Conservation (phyloP, 2,329 filamentous ascomycete species). For the Trichoderma sp. region DNA sequence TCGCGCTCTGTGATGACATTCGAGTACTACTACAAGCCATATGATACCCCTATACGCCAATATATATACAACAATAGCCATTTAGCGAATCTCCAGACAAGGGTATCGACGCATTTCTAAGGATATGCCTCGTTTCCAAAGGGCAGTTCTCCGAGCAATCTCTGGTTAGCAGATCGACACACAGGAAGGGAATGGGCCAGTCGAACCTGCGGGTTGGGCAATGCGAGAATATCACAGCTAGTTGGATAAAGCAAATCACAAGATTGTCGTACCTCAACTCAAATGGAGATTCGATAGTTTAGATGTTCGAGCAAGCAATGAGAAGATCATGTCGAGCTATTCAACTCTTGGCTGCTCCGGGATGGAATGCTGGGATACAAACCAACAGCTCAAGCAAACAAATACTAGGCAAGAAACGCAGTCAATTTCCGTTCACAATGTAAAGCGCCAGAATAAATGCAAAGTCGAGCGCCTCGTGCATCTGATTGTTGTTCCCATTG, state of each 20-base stretch:
- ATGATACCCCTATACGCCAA: conserved; percentile 7
- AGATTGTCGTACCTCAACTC: too few relatives aligned
- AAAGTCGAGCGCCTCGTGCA: conserved; percentile 8
- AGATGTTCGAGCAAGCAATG: too few relatives aligned
- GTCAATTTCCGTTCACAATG: not conserved
- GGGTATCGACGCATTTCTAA: not conserved
- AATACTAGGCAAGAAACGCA: not conserved
- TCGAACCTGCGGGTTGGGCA: too few relatives aligned
- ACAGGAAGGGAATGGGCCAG: too few relatives aligned
- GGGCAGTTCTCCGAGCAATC: not conserved
- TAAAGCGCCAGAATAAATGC: not conserved
- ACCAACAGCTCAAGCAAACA: not conserved
- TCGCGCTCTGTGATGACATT: conserved; percentile 50
- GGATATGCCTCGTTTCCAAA: too few relatives aligned
- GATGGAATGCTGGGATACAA: not conserved
- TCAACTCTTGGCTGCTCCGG: too few relatives aligned
- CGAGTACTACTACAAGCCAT: not conserved
- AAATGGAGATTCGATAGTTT: not conserved
- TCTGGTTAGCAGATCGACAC: not conserved
- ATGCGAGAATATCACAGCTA: too few relatives aligned
- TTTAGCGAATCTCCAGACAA: not conserved
- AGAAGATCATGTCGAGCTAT: too few relatives aligned
- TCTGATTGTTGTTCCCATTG: conserved; percentile 24
- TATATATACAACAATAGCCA: too few relatives aligned
- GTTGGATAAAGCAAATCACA: too few relatives aligned